Base-by-base conservation (phyloP, 1,139 yeast species). In the Arxiozyma slooffiae region DNA sequence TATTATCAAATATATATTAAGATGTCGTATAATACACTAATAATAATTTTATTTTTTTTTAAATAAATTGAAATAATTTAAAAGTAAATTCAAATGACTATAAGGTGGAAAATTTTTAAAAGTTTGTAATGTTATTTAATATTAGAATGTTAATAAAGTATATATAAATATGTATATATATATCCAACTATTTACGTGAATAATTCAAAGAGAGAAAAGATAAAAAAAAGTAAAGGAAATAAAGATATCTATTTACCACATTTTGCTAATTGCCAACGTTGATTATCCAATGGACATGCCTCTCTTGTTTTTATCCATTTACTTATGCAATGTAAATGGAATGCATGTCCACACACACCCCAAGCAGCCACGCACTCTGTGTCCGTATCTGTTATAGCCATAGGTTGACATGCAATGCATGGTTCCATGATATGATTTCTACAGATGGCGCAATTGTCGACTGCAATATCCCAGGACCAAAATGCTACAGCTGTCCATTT, bases 401-500 rank as follows among this genome's bases (percentile, higher is more conserved):
- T 82, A 18, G 96, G 86, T 68, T 89, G 96, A 67, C 99, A 94
- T 67, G 90, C 98, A 58, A 94, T 92, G 69, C 99, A 94, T 23
- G 95, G 95, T 61, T 94, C 99, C 99, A 94, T 94, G 60, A 92
- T 78, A 70, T 92, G 97, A 69, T 92, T 94, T 64, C 98, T 80
- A 76, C 99, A 94, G 67, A 94, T 94, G 44, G 99, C 97, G 74
- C 99, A 94, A 52, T 88, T 89, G 60, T 94, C 98, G 53, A 92
- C 95, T 48, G 83, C 94, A 54, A 89, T 86, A 69, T 88, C 97
- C 98, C 98, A 94, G 1, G 97, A 89, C 99, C 99, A 94, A 65
- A 92, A 89, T 18, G 98, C 97, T 49, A 94, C 98, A 0, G 98
- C 97, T 17, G 96, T 89, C 98, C 98, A 92, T 73, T 82, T 83